phyloP scores from a whole-genome alignment of 495 filamentous ascomycete genomes.

The Jackrogersella minutella region DNA sequence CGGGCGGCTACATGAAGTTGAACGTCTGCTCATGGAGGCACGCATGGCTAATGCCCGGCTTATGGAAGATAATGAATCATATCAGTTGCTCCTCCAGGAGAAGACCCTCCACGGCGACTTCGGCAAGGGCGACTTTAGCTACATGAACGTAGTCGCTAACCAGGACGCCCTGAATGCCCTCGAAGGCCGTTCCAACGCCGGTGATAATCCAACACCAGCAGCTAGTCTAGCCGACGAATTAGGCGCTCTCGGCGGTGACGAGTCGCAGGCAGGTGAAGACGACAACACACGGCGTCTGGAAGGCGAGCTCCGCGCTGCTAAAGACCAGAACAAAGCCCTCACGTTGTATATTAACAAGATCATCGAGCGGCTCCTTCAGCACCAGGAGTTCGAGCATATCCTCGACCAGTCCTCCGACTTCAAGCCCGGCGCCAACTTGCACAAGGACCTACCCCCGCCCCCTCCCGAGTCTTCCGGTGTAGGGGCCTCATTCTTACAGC shows the following conservation, averaged over 20 bases:
- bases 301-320: slow-evolving; percentile 77
- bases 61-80: slow-evolving; percentile 99
- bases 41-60: slow-evolving; percentile 93
- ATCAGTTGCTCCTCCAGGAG: slow-evolving; percentile 90
- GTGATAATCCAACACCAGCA: slow-evolving; percentile 54
- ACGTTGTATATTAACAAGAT: slow-evolving; percentile 98
- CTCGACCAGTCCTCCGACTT: slow-evolving; percentile 76
- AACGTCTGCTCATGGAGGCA: slow-evolving; percentile 85
- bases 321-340: slow-evolving; percentile 95
- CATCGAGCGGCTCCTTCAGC: slow-evolving; percentile 89
- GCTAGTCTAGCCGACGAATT: slow-evolving; percentile 91
- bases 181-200: slow-evolving; percentile 55
- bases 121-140: slow-evolving; percentile 75
- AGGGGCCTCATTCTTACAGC: slow-evolving; percentile 70
- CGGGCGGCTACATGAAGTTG: slow-evolving; percentile 82
- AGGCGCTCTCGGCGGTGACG: slow-evolving; percentile 53
- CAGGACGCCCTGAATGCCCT: slow-evolving; percentile 64
- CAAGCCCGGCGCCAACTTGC: slow-evolving; percentile 62
- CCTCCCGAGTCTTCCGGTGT: slow-evolving; percentile 64
- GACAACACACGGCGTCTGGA: slow-evolving; percentile 75
- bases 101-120: slow-evolving; percentile 96
- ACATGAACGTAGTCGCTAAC: slow-evolving; percentile 68
- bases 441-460: slow-evolving; percentile 89
- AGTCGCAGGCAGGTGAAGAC: slow-evolving; percentile 59
- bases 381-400: slow-evolving; percentile 93